Base-by-base conservation (phyloP, 1,139 yeast species). In the Protomyces gravidus region DNA sequence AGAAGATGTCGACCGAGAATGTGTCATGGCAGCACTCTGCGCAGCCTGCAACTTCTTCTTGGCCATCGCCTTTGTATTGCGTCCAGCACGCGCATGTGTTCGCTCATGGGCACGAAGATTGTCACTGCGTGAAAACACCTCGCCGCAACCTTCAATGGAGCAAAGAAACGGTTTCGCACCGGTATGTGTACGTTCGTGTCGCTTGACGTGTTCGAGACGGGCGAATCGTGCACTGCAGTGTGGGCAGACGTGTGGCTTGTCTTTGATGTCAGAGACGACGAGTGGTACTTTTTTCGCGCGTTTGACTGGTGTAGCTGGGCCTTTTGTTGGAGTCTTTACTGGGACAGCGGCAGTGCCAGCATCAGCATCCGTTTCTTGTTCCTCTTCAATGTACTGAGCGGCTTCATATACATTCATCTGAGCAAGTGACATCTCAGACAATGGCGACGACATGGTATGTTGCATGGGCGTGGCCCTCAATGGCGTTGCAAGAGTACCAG, bases 91-190 rank as follows among this genome's bases (percentile, higher is more conserved):
- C 45, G 39, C 42, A 70, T 89, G 96, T 4, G 95, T 88, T 69
- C 89, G 82, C 71, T 81, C 86, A 70, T 89, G 97, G 70, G 89
- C 96, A 85, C 86, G 86, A 72, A 96, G 89, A 71, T 89, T 89
- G 72, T 89, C 97, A 70, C 89, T 96, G 68, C 97, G 80, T 50
- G 96, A 89, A 71, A 89, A 89, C 60, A 89, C 75, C 26, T 95
- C 90, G 6, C 78, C 82, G 73, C 97, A 89, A n/a, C 85, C 83
- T 21, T 85, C 86, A 75, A 80, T 83, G 0, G 95, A 95, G 71
- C 96, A 89, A 21, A 76, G 75, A 71, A 88, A 94, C 67, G 86
- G 88, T 67, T 92, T 80, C 67, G 89, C 96, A 28, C 96, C 96
- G 0, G 96, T 89, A 71, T 89, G 96, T 50, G 88, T 87, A 61